Base-by-base conservation (phyloP, 306 rosid genomes). In the Biancaea sappan region DNA sequence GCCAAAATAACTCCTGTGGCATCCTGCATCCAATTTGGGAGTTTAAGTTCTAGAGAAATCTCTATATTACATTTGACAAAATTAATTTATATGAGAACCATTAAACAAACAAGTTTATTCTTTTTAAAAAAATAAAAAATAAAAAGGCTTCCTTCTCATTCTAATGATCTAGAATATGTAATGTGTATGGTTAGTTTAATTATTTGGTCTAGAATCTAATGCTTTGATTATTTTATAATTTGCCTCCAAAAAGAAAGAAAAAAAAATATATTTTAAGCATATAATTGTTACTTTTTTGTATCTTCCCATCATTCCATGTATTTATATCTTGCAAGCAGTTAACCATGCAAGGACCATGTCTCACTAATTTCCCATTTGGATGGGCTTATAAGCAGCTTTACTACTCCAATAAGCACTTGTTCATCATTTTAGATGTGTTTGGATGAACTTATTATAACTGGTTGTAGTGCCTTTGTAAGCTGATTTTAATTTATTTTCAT, bases 131-230 rank as follows among this genome's bases (percentile, higher is more conserved):
- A n/a, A n/a, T 8, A 26, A 75, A 40, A 56, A 19, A 2, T 53
- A 8, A 25, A 15, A 51, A 38, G 31, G 21, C 11, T 2, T n/a
- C 21, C 15, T 67, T 15, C 19, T 19, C 14, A 25, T 51, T 71
- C 25, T 37, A 53, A 32, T 34, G 40, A 3, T 50, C 34, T 19
- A 50, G 21, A 35, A 6, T 34, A 34, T 13, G 18, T 34, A 34
- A 5, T 10, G 6, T 51, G n/a, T 16, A 15, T 64, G 28, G 19
- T 29, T 44, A 28, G 46, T 35, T 47, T 26, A 34, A 63, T 32
- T 21, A 35, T 72, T 56, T 56, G 15, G 56, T 46, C 69, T 60
- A 65, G 44, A 58, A 66, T 35, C 22, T 40, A 76, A 66, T 65
- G 31, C 16, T 34, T 24, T 50, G 59, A 24, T 50, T 35, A 35